Percentiles rank a stretch among this genome's conserved stretches.
Conservation (phyloP, 257 asterid genomes). For the Plantago major region DNA sequence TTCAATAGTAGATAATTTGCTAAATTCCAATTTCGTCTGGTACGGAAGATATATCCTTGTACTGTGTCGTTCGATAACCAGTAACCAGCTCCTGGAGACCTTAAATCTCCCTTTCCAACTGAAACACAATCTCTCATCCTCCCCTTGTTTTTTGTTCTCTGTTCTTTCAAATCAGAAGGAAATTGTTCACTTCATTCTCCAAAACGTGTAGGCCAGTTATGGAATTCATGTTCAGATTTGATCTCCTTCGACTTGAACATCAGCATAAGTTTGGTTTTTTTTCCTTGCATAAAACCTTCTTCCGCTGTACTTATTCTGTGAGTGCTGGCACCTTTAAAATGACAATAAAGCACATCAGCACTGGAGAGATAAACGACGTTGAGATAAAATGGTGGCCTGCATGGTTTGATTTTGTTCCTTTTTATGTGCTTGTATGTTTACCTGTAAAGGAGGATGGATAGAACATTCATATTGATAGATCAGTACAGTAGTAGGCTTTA, state of each 20-base stretch:
- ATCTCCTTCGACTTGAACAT: neutral
- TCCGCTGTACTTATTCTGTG: neutral
- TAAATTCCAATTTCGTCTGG: neutral
- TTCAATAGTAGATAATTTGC: slow-evolving; percentile 3
- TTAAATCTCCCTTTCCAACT: neutral
- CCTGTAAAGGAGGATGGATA: neutral
- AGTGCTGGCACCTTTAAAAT: slow-evolving; percentile 1
- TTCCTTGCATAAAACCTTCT: neutral
- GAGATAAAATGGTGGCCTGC: neutral
- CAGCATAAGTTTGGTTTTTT: neutral
- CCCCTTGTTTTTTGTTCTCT: too few relatives aligned
- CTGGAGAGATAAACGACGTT: neutral
- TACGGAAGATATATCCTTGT: too few relatives aligned
- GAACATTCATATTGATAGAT: neutral
- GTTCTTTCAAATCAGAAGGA: too few relatives aligned
- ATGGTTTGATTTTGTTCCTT: neutral
- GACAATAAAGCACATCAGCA: neutral
- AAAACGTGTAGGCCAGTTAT: too few relatives aligned
- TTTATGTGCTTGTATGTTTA: neutral
- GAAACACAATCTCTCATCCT: too few relatives aligned
- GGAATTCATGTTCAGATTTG: neutral
- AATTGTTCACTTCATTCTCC: too few relatives aligned
- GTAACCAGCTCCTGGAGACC: neutral
- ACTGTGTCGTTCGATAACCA: neutral
- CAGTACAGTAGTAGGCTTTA: neutral